Conservation (phyloP, 2,329 filamentous ascomycete species). For the Fusarium solani-melongenae region DNA sequence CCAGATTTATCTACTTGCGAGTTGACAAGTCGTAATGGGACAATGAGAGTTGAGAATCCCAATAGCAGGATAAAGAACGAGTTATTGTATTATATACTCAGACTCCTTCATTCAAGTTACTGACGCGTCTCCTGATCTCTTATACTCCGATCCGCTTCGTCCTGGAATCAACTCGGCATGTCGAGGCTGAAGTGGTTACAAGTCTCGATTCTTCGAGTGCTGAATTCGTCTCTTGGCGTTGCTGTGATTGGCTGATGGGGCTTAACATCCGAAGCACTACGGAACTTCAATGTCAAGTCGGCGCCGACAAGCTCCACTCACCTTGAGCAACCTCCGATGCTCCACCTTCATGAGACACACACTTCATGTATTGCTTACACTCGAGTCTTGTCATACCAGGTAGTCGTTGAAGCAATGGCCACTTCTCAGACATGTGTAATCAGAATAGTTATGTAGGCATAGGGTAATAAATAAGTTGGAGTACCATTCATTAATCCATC, state of each 20-base stretch:
- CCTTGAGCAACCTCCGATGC: neutral
- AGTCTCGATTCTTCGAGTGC: slow-evolving; percentile 5
- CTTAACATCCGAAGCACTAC: slow-evolving; percentile 34
- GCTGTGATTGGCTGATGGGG: slow-evolving; percentile 35
- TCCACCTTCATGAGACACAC: neutral
- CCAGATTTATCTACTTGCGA: neutral
- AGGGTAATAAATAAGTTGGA: neutral
- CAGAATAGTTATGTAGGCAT: neutral
- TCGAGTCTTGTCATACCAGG: neutral
- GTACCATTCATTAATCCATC: neutral
- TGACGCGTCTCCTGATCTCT: neutral
- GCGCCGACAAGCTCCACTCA: slow-evolving; percentile 18
- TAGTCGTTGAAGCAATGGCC: neutral
- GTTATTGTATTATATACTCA: slow-evolving; percentile 2
- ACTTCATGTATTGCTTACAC: neutral
- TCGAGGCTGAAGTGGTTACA: neutral
- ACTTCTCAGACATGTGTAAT: neutral
- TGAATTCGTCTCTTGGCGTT: slow-evolving; percentile 18
- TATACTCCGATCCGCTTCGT: neutral
- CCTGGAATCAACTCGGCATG: slow-evolving; percentile 8
- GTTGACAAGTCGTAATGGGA: neutral
- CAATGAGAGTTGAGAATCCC: neutral
- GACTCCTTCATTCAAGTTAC: neutral
- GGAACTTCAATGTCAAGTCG: slow-evolving; percentile 14
- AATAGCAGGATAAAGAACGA: neutral